phyloP scores from a whole-genome alignment of 129 eudicot species.

The Centella asiatica region DNA sequence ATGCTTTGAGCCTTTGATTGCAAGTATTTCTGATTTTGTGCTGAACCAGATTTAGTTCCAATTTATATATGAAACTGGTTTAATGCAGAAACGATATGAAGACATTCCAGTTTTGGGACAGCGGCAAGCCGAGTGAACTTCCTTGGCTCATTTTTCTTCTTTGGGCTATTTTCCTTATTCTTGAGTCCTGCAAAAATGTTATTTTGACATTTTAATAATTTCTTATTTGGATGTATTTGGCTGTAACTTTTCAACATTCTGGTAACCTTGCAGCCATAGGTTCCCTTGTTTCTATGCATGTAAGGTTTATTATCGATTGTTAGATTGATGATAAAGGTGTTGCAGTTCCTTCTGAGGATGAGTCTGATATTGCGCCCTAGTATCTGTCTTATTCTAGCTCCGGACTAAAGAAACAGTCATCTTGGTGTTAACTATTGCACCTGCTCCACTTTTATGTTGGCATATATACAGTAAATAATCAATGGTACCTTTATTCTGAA shows the following conservation, averaged over 20 bases:
- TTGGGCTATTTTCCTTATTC: background rate
- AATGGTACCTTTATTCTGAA: too few species aligned
- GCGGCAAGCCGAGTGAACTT: constrained; percentile 52
- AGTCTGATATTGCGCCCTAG: too few species aligned
- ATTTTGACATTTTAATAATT: constrained; percentile 33
- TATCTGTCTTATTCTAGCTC: background rate
- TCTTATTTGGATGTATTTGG: constrained; percentile 23
- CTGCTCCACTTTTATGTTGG: too few species aligned
- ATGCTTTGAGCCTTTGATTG: background rate
- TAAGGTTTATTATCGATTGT: constrained; percentile 1
- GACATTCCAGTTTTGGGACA: constrained; percentile 85
- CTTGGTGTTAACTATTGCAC: too few species aligned
- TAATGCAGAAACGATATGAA: constrained; percentile 72
- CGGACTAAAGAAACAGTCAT: background rate
- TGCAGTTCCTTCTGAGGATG: background rate
- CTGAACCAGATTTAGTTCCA: background rate
- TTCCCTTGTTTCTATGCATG: constrained; percentile 2
- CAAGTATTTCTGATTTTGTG: background rate
- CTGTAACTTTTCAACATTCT: constrained; percentile 18
- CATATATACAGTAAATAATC: too few species aligned
- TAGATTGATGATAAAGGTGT: too few species aligned
- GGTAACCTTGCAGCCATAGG: constrained; percentile 2
- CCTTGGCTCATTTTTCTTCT: background rate
- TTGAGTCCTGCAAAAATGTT: background rate
- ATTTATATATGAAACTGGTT: background rate